Evolutionary conservation across 129 eudicot genomes (phyloP), one percentile per base, ranked within the genome.

Genomic region (Flaveria ramosissima): DNA sequence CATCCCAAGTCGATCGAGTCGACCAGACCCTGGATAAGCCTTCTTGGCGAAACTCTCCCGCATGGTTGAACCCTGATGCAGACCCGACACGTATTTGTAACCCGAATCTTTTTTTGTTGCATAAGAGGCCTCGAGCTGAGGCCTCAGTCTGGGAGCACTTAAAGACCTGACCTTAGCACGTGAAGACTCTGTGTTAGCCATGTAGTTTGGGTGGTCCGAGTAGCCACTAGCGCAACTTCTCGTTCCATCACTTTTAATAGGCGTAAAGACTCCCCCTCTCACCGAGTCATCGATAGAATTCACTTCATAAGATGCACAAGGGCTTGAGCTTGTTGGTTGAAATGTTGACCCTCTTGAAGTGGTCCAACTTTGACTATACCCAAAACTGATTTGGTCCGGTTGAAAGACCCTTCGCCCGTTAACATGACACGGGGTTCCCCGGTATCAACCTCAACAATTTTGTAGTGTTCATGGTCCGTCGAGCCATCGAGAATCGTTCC

Each of bases 131-230:
- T 88, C 98, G 13, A 55, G 75, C 1, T 86, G 86, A 45, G 94
- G 68, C 71, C 92, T 83, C 21, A 79, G 90, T 56, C 83, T 83
- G 3, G 99, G 99, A 14, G 97, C 92, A 71, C 97, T 92, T 16
- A 86, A 65, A 13, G 99, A 89, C 76, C 97, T 86, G 10, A 77
- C 81, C 76, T 92, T 95, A 1, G 99, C 99, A 23, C 83, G 85
- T 1, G 99, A 83, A 62, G 99, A 91, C 70, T 89, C 91, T 0
- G 99, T 95, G 82, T 76, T 75, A 67, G 94, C 76, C 99, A 95
- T 95, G 82, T 95, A 95, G 80, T 77, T 92, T 10, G 99, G 99
- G 81, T 76, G 77, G 85, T 87, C 92, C 0, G 89, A 87, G 85
- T 81, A 88, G 4, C 88, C 87, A 16, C 95, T 89, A 4, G 75